Conservation (phyloP, 2,329 filamentous ascomycete species). For the Knufia petricola region DNA sequence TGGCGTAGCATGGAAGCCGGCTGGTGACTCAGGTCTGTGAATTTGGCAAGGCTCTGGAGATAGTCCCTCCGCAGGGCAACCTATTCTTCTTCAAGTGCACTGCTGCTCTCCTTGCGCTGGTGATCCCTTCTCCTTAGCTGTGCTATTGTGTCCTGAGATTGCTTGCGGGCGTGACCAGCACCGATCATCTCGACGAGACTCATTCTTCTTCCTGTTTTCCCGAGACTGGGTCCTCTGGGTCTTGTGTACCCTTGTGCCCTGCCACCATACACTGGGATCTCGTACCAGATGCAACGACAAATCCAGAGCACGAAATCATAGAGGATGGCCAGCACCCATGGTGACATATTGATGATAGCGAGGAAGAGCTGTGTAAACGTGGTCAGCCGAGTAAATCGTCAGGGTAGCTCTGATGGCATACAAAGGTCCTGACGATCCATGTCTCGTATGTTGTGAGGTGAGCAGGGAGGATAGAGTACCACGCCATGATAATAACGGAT, state of each 20-base stretch:
- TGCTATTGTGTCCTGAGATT: not conserved
- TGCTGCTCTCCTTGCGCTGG: not conserved
- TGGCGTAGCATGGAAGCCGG: too few relatives aligned
- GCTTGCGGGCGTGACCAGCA: not conserved
- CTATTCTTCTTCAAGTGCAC: not conserved
- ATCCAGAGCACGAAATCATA: constrained; percentile 57
- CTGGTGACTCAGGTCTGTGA: too few relatives aligned
- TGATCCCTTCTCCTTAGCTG: not conserved
- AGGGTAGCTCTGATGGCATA: constrained; percentile 32
- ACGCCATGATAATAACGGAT: constrained; percentile 54
- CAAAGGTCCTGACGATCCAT: constrained; percentile 54
- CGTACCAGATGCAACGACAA: constrained; percentile 48
- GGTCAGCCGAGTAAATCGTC: constrained; percentile 1
- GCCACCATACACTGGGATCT: constrained; percentile 52
- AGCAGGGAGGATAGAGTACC: constrained; percentile 56
- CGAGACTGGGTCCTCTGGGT: constrained; percentile 53
- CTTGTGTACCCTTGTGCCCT: constrained; percentile 49
- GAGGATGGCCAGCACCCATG: constrained; percentile 52
- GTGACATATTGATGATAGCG: constrained; percentile 50
- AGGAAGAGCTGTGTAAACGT: constrained; percentile 46
- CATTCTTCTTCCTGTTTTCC: constrained; percentile 29
- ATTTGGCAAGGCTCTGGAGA: too few relatives aligned
- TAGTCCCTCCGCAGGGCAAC: too few relatives aligned
- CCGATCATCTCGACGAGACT: constrained; percentile 15
- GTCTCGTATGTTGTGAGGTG: constrained; percentile 49